Evolutionary conservation across 164 flowering plant species (phyloP), one percentile per base, ranked within the genome.

Genomic region (Macadamia integrifolia): DNA sequence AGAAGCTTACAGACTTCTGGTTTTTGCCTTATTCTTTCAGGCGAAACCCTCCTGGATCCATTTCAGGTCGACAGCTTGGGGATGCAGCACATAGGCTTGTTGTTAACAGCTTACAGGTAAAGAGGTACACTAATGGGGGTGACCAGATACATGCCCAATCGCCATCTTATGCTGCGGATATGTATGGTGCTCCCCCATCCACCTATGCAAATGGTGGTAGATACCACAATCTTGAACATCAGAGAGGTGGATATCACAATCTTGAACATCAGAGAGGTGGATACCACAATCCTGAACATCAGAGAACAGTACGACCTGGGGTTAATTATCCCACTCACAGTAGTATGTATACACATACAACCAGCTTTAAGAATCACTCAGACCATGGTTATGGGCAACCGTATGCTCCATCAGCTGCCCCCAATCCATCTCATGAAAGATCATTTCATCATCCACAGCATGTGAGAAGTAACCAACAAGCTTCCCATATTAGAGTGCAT

Each of bases 71-170:
- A 55, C 87, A 88, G 67, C 94, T 95, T 53, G 97, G 92, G 32
- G 90, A 89, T 49, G 98, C 94, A 40, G 90, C 98, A 29, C 96
- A 84, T 70, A 80, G 99, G 18, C 88, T 94, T n/a, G 86, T 95
- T 53, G 80, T 58, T n/a, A 90, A 92, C 78, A 92, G 92, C 74
- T 80, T 92, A 67, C 91, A 84, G 67, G 6, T 72, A n/a, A 84
- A 72, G 75, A 61, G 10, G 1, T 83, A 81, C 23, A 74, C 30
- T 12, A 70, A 70, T 58, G 81, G 82, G 17, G 46, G 60, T 64
- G 67, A 66, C 58, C 81, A 77, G 14, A 68, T 67, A 69, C 77
- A 66, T 68, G 73, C 55, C 43, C 73, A 64, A 9, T 75, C 72
- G 58, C 75, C 75, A 53, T 23, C 78, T 59, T 71, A 72, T 77